phyloP scores from a whole-genome alignment of 1,284 basidiomycete genomes.

The Moesziomyces parantarcticus region DNA sequence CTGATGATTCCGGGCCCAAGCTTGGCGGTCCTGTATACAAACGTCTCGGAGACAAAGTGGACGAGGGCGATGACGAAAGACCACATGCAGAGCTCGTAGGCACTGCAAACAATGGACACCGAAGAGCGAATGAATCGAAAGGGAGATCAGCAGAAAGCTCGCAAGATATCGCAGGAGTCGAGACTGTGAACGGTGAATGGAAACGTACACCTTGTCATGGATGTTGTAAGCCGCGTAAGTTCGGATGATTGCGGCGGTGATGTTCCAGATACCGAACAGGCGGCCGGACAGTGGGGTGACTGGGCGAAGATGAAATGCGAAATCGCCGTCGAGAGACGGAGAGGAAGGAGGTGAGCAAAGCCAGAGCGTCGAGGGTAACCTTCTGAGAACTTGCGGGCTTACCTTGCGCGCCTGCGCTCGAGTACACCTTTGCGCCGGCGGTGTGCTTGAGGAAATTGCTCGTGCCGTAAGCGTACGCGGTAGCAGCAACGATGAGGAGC shows the following conservation, averaged over 20 bases:
- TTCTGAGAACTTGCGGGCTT: not conserved
- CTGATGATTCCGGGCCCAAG: constrained; percentile 76
- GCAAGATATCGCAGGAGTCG: constrained; percentile 1
- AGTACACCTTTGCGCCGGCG: constrained; percentile 62
- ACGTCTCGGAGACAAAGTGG: constrained; percentile 86
- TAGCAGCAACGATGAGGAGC: constrained; percentile 55
- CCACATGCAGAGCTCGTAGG: constrained; percentile 85
- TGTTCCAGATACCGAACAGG: constrained; percentile 65
- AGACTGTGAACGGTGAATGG: not conserved
- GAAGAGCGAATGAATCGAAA: not conserved
- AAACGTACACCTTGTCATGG: constrained; percentile 51
- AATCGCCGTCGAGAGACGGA: not conserved
- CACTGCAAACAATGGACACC: constrained; percentile 17
- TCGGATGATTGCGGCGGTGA: constrained; percentile 62
- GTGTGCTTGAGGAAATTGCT: constrained; percentile 56
- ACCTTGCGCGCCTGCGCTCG: constrained; percentile 43
- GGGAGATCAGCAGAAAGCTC: too few species aligned
- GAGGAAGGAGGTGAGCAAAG: too few species aligned
- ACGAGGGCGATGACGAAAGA: constrained; percentile 88
- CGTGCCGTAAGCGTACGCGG: constrained; percentile 58
- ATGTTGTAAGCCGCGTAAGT: constrained; percentile 63
- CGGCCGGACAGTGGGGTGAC: constrained; percentile 63
- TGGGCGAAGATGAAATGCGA: constrained; percentile 1
- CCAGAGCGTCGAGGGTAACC: not conserved
- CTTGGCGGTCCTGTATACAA: constrained; percentile 83